Percentiles rank a stretch among this genome's conserved stretches.
These are phyloP conservation scores for Cornus controversa DNA, from an alignment of 148 eudicot species.

Conservation along the genomic window DNA sequence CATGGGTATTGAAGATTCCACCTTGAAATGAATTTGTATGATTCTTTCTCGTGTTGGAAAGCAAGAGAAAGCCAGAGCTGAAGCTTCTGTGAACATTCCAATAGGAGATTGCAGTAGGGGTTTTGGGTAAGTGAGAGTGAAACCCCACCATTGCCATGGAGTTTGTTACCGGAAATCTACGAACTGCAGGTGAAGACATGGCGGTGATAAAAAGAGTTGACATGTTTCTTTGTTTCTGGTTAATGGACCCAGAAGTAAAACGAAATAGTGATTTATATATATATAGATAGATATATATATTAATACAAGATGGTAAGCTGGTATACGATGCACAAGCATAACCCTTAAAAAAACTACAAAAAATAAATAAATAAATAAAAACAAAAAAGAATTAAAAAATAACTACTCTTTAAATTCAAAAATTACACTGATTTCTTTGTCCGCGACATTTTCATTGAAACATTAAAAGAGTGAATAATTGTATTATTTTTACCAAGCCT, in stretches of 20 bases:
- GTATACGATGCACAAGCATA: too few species aligned
- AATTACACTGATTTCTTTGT: too few species aligned
- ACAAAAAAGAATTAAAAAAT: too few species aligned
- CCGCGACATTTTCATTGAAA: too few species aligned
- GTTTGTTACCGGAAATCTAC: constrained; percentile 1
- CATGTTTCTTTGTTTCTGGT: background rate
- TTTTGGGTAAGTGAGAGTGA: background rate
- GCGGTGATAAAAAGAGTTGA: background rate
- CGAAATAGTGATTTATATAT: background rate
- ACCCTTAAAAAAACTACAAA: too few species aligned
- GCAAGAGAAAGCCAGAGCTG: constrained; percentile 13
- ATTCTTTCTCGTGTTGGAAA: constrained; percentile 15
- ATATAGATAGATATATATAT: too few species aligned
- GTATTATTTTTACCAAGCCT: too few species aligned
- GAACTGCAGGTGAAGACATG: constrained; percentile 7
- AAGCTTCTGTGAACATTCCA: background rate
- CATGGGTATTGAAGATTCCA: constrained; percentile 11
- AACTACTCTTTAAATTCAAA: too few species aligned
- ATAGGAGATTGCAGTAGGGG: background rate
- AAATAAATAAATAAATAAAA: too few species aligned
- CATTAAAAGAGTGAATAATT: too few species aligned
- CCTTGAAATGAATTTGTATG: constrained; percentile 29
- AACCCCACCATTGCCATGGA: constrained; percentile 3
- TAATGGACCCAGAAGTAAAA: background rate
- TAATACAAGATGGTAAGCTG: too few species aligned